Conservation (phyloP, 176 grass and related monocot genomes). For the Ananas comosus region DNA sequence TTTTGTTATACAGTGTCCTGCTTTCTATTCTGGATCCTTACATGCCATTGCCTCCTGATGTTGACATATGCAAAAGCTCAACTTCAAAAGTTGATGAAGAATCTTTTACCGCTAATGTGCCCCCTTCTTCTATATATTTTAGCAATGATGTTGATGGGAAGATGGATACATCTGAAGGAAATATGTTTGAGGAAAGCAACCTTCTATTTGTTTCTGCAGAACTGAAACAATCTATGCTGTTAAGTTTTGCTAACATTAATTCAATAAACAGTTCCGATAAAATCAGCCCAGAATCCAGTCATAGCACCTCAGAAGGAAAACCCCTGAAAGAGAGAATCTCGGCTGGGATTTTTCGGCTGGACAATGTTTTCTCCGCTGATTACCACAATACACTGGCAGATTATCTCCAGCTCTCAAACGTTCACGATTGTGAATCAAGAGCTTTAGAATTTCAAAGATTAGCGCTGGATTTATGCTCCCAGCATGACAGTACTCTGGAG, state of each 20-base stretch:
- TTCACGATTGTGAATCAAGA: slow-evolving; percentile 60
- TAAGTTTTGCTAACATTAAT: slow-evolving; percentile 29
- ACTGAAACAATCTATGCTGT: slow-evolving; percentile 55
- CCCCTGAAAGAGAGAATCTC: slow-evolving; percentile 28
- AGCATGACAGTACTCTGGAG: slow-evolving; percentile 54
- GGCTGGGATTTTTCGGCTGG: slow-evolving; percentile 35
- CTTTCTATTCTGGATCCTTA: slow-evolving; percentile 81
- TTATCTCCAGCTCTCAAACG: slow-evolving; percentile 72
- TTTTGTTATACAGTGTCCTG: slow-evolving; percentile 58
- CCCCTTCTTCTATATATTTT: slow-evolving; percentile 15
- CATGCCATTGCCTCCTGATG: slow-evolving; percentile 56
- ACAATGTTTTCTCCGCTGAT: slow-evolving; percentile 58
- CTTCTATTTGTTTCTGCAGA: slow-evolving; percentile 67
- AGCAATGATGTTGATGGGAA: slow-evolving; percentile 37
- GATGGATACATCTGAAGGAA: slow-evolving; percentile 37
- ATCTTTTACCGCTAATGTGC: slow-evolving; percentile 32
- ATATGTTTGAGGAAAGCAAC: slow-evolving; percentile 40
- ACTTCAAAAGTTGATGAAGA: slow-evolving; percentile 37
- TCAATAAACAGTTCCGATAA: slow-evolving; percentile 28
- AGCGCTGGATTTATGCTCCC: slow-evolving; percentile 60
- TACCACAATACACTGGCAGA: slow-evolving; percentile 63
- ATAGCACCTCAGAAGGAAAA: slow-evolving; percentile 28
- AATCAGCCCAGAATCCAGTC: slow-evolving; percentile 29
- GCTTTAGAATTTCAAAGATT: slow-evolving; percentile 79
- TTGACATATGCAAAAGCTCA: slow-evolving; percentile 72